Conservation (phyloP, 208 protist genomes). For the Acanthamoeba triangularis region DNA sequence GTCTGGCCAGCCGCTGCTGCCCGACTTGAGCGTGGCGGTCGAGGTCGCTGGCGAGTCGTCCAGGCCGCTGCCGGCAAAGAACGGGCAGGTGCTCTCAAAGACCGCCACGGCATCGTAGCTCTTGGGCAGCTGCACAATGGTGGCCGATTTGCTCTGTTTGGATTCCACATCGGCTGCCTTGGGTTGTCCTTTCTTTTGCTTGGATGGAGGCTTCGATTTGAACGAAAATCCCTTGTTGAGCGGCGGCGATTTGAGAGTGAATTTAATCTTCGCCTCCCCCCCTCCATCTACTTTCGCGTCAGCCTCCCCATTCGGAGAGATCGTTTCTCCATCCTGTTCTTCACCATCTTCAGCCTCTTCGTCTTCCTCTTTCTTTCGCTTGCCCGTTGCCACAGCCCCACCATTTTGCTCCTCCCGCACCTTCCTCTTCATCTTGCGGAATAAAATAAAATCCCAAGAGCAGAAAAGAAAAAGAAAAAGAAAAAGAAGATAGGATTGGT, state of each 20-base stretch:
- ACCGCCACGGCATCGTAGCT: not conserved
- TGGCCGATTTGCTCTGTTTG: not conserved
- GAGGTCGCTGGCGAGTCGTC: not conserved
- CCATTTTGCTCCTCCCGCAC: not conserved
- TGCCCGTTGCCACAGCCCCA: not conserved
- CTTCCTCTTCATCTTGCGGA: conserved; percentile 48
- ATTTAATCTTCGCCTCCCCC: conserved; percentile 35
- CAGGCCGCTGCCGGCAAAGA: conserved; percentile 15
- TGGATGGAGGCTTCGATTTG: not conserved
- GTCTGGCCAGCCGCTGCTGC: not conserved
- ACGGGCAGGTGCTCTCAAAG: not conserved
- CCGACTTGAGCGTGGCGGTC: not conserved
- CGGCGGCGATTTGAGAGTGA: not conserved
- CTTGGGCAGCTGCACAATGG: not conserved
- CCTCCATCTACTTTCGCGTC: not conserved
- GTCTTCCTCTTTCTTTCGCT: not conserved
- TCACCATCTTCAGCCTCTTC: not conserved
- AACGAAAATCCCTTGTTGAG: conserved; percentile 16
- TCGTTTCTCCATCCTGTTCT: not conserved
- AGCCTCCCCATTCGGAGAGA: not conserved
- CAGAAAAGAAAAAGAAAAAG: not conserved
- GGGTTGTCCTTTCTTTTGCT: not conserved
- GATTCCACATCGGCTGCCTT: not conserved
- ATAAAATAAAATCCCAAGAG: not conserved
- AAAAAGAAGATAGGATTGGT: too few relatives aligned